phyloP scores from a whole-genome alignment of 805 yeast species.

The Wickerhamiella hasegawae region DNA sequence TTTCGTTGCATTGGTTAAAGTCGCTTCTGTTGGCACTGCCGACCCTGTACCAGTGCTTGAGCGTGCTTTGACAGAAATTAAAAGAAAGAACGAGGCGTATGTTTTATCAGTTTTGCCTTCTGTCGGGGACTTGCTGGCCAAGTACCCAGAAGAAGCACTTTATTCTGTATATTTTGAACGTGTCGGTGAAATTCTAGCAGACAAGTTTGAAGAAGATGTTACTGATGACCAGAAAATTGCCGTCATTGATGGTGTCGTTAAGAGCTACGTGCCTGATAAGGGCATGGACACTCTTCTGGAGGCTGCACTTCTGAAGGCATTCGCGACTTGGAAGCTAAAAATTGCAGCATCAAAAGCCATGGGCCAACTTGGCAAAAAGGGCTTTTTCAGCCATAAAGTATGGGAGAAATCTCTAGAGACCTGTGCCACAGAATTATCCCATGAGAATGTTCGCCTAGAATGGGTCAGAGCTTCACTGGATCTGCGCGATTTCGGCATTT shows the following conservation, averaged over 20 bases:
- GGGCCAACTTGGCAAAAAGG: constrained; percentile 8
- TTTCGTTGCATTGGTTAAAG: constrained; percentile 49
- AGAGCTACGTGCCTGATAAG: constrained; percentile 5
- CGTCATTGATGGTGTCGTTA: constrained; percentile 9
- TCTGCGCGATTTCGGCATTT: constrained; percentile 9
- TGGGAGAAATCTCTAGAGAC: constrained; percentile 8
- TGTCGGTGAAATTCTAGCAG: constrained; percentile 26
- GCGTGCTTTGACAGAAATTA: constrained; percentile 42
- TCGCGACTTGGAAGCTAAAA: constrained; percentile 49
- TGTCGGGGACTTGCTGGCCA: constrained; percentile 34
- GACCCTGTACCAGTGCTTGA: constrained; percentile 25
- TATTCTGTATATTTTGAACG: constrained; percentile 24
- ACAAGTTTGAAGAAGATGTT: constrained; percentile 15
- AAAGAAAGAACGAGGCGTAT: constrained; percentile 50
- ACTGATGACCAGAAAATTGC: constrained; percentile 10
- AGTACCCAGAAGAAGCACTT: constrained; percentile 22
- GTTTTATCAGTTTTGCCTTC: constrained; percentile 37
- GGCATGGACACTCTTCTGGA: constrained; percentile 12
- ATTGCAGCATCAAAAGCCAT: constrained; percentile 30
- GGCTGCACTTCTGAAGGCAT: constrained; percentile 18
- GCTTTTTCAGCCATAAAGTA: constrained; percentile 4
- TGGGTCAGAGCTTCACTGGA: constrained; percentile 25
- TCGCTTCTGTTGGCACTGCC: constrained; percentile 24
- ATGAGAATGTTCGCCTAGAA: constrained; percentile 44
- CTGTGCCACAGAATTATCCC: constrained; percentile 9